A percentile compares a stretch with the other conserved stretches of the same genome.
Evolutionary conservation across 164 flowering plant genomes (phyloP).

Genomic region (Stephania cephalantha): DNA sequence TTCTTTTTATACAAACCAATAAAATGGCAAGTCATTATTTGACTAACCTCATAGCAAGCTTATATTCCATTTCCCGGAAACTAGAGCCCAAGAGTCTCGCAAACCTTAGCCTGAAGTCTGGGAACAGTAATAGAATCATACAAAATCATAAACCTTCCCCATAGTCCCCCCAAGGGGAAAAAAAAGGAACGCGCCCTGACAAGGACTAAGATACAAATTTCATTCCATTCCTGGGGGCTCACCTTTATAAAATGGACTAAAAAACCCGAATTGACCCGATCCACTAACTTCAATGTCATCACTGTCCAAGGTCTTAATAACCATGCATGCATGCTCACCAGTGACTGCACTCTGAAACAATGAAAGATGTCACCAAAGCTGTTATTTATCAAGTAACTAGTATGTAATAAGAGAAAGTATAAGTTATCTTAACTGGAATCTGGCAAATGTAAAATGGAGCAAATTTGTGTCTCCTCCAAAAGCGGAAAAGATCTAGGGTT

Average conservation of each 20-base stretch:
- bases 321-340: slow-evolving; percentile 97
- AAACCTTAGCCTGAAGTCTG: slow-evolving; percentile 76
- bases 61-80: slow-evolving; percentile 65
- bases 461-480: slow-evolving; percentile 87
- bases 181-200: background rate
- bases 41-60: slow-evolving; percentile 86
- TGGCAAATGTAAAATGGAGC: slow-evolving; percentile 86
- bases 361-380: slow-evolving; percentile 3
- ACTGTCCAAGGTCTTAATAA: slow-evolving; percentile 65
- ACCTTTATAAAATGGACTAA: slow-evolving; percentile 79
- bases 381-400: background rate
- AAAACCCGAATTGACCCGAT: slow-evolving; percentile 59
- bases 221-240: slow-evolving; percentile 6
- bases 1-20: background rate
- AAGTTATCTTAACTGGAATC: slow-evolving; percentile 50
- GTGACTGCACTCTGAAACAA: slow-evolving; percentile 68
- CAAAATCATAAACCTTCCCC: background rate
- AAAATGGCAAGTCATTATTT: background rate
- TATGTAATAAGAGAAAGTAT: background rate
- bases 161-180: background rate
- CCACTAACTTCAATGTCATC: slow-evolving; percentile 64
- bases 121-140: background rate
- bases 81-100: slow-evolving; percentile 29
- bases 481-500: slow-evolving; percentile 79
- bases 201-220: background rate